These are phyloP conservation scores for Wickerhamomyces ciferrii DNA, from an alignment of 805 yeast species.

Conservation along the genomic window DNA sequence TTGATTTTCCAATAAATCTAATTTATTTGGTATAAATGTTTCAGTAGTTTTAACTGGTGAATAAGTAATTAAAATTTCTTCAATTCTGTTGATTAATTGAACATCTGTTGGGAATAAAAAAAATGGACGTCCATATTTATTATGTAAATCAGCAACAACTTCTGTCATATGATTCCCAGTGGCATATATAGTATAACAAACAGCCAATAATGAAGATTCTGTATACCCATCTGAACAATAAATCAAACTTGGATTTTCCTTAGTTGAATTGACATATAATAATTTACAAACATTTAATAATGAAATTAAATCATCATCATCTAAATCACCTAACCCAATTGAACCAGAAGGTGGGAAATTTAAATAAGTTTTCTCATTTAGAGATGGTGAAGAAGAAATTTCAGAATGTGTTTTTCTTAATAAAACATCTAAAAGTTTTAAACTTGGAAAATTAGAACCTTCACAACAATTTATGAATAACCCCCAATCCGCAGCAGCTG, in stretches of 20 bases:
- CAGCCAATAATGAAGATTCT: slow-evolving; percentile 72
- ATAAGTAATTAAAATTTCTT: slow-evolving; percentile 49
- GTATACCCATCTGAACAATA: slow-evolving; percentile 92
- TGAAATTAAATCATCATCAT: slow-evolving; percentile 54
- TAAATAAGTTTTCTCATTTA: slow-evolving; percentile 25
- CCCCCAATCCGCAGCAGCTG: slow-evolving; percentile 51
- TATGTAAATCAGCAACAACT: slow-evolving; percentile 62
- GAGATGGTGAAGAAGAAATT: no score
- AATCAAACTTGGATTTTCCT: slow-evolving; percentile 39
- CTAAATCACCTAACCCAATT: slow-evolving; percentile 66
- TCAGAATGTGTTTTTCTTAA: slow-evolving; percentile 12
- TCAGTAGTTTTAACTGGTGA: slow-evolving; percentile 40
- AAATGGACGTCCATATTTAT: slow-evolving; percentile 67
- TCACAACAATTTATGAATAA: slow-evolving; percentile 55
- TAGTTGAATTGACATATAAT: slow-evolving; percentile 38
- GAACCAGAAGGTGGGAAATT: slow-evolving; percentile 85
- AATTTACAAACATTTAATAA: slow-evolving; percentile 68
- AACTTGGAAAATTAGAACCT: slow-evolving; percentile 48
- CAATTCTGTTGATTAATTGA: slow-evolving; percentile 56
- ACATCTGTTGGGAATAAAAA: slow-evolving; percentile 80
- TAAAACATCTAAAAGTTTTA: slow-evolving; percentile 28
- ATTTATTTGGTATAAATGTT: slow-evolving; percentile 6
- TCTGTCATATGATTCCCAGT: slow-evolving; percentile 56
- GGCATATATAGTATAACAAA: slow-evolving; percentile 68
- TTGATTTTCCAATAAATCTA: slow-evolving; percentile 19